A percentile compares a stretch with the other conserved stretches of the same genome.
These are phyloP conservation scores for Isoetes engelmannii DNA, from an alignment of 83 land plant genomes.

Conservation along the genomic window DNA sequence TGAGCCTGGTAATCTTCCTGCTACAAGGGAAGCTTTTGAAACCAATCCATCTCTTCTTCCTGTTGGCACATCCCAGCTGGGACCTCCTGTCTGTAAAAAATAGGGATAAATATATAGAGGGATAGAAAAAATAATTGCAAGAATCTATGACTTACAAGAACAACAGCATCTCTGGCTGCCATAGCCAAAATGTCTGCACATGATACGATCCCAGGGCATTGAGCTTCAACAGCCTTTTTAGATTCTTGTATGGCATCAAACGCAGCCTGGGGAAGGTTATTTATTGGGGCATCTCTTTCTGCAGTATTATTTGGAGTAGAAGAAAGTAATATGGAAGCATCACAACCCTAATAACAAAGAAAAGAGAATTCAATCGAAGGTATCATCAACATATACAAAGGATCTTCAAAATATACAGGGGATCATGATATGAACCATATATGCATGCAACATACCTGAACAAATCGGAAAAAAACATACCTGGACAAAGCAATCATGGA, in stretches of 20 bases:
- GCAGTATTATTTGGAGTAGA: conserved; percentile 4
- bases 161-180: conserved; percentile 11
- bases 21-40: background rate
- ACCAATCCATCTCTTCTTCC: conserved; percentile 5
- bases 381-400: background rate
- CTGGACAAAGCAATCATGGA: conserved; percentile 15
- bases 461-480: background rate
- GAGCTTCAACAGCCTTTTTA: conserved; percentile 13
- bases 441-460: background rate
- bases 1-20: background rate
- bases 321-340: conserved; percentile 10
- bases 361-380: too few species aligned
- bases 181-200: conserved; percentile 15
- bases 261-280: conserved; percentile 7
- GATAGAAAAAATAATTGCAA: too few species aligned
- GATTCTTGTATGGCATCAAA: conserved; percentile 7
- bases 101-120: background rate
- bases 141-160: background rate
- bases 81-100: background rate
- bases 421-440: background rate
- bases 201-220: conserved; percentile 12
- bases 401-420: background rate
- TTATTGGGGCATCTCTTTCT: conserved; percentile 6
- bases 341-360: background rate
- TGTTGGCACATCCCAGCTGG: conserved; percentile 3